phyloP scores from a whole-genome alignment of 768 basidiomycete species.

The Boletus subparvulus region DNA sequence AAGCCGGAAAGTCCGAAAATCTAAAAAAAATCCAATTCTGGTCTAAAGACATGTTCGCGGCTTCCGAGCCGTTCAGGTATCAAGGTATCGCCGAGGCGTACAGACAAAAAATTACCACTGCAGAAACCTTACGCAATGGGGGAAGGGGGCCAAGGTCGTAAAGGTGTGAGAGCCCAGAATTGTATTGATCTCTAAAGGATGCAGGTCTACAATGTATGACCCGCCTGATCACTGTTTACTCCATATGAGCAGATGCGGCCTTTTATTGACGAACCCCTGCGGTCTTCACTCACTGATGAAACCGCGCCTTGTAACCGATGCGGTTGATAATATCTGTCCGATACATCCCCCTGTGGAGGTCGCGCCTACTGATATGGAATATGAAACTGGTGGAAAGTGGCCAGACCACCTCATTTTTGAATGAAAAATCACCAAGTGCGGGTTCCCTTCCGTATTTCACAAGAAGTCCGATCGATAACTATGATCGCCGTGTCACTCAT shows the following conservation, averaged over 20 bases:
- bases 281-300: conserved; percentile 8
- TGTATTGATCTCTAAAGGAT: background rate
- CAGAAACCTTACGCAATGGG: conserved; percentile 7
- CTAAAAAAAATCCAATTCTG: conserved; percentile 12
- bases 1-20: background rate
- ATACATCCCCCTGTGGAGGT: conserved; percentile 6
- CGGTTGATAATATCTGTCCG: conserved; percentile 2
- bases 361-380: conserved; percentile 16
- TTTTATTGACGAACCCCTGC: background rate
- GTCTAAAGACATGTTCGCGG: background rate
- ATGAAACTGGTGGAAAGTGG: conserved; percentile 4
- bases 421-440: conserved; percentile 27
- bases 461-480: conserved; percentile 17
- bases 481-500: conserved; percentile 24
- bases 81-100: conserved; percentile 19
- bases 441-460: conserved; percentile 9
- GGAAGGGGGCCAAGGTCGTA: background rate
- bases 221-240: conserved; percentile 7
- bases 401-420: conserved; percentile 17
- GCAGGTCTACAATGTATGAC: background rate
- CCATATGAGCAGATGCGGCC: conserved; percentile 2
- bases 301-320: conserved; percentile 7
- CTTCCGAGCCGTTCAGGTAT: background rate
- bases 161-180: background rate
- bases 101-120: conserved; percentile 1